Evolutionary conservation across 2,329 filamentous ascomycete species (phyloP).

Genomic region (Pseudodiploospora longispora): DNA sequence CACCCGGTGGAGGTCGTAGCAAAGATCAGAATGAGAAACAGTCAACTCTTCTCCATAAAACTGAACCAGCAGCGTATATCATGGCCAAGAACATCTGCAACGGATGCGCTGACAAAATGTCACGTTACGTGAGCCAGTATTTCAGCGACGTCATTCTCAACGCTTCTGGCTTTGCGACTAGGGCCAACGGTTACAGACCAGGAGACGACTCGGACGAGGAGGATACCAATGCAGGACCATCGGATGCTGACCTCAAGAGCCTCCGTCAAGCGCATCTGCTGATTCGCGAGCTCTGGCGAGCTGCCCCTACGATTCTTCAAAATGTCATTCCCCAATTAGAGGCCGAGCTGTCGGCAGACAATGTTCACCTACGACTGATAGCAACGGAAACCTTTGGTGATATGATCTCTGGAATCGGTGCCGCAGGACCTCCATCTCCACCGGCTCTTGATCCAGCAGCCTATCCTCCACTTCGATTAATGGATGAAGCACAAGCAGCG

Average conservation of each 20-base stretch:
- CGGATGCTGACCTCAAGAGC: constrained; percentile 79
- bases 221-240: constrained; percentile 51
- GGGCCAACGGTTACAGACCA: constrained; percentile 49
- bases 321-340: constrained; percentile 94
- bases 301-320: constrained; percentile 76
- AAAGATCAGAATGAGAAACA: constrained; percentile 67
- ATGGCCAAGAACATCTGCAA: constrained; percentile 96
- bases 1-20: constrained; percentile 53
- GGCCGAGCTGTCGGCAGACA: constrained; percentile 84
- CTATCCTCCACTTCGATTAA: constrained; percentile 68
- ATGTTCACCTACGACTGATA: constrained; percentile 73
- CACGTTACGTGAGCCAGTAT: constrained; percentile 87
- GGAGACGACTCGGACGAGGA: constrained; percentile 60
- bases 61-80: constrained; percentile 86
- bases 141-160: constrained; percentile 96
- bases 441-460: constrained; percentile 69
- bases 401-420: constrained; percentile 87
- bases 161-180: constrained; percentile 54
- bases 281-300: constrained; percentile 88
- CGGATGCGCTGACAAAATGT: constrained; percentile 85
- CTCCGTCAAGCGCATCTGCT: constrained; percentile 83
- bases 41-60: constrained; percentile 74
- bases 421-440: constrained; percentile 72
- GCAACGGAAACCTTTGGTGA: constrained; percentile 93
- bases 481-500: constrained; percentile 40